A percentile compares a stretch with the other conserved stretches of the same genome.
phyloP scores from a whole-genome alignment of 345 rosid species.

The Eutrema heterophyllum region DNA sequence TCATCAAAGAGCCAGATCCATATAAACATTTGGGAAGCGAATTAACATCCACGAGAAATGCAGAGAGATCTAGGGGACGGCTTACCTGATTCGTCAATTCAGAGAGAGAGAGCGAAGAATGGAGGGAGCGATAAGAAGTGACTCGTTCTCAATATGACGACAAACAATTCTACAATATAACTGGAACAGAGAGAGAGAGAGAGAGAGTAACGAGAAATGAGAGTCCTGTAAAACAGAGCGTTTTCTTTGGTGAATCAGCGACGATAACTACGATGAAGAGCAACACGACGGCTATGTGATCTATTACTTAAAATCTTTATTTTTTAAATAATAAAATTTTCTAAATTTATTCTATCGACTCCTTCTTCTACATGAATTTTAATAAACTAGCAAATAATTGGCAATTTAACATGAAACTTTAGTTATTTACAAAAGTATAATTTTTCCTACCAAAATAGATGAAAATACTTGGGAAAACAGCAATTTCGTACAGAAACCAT shows the following conservation, averaged over 20 bases:
- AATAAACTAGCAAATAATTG: neutral
- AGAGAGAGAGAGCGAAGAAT: neutral
- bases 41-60: neutral
- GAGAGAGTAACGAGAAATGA: neutral
- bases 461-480: no score
- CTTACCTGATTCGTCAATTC: constrained; percentile 13
- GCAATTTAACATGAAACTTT: neutral
- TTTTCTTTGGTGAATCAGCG: constrained; percentile 6
- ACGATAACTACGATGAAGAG: constrained; percentile 27
- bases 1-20: constrained; percentile 2
- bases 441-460: no score
- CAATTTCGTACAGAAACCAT: no score
- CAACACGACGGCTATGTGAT: constrained; percentile 26
- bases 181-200: neutral
- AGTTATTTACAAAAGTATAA: neutral
- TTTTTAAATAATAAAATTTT: neutral
- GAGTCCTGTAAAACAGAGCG: constrained; percentile 1
- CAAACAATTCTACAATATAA: neutral
- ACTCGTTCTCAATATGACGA: constrained; percentile 3
- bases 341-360: neutral
- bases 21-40: neutral
- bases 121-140: neutral
- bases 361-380: neutral
- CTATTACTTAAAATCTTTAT: neutral
- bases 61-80: constrained; percentile 10